A percentile compares a stretch with the other conserved stretches of the same genome.
Evolutionary conservation across 208 protist genomes (phyloP).

Genomic region (Porcisia hertigi): DNA sequence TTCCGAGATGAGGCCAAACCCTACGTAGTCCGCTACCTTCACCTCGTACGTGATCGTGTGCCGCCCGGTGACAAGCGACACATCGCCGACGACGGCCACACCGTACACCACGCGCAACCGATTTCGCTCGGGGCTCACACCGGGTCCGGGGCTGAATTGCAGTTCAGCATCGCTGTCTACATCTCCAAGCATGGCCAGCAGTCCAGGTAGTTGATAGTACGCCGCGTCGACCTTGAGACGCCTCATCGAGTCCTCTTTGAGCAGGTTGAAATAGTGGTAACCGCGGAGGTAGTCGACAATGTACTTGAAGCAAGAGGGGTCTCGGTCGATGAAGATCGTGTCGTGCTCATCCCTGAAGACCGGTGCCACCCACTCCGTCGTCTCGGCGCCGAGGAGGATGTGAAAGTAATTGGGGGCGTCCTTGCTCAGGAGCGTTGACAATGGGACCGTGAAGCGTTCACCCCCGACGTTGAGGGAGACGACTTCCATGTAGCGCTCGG

Average conservation of each 20-base stretch:
- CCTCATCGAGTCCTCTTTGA: slow-evolving; percentile 65
- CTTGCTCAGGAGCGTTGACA: slow-evolving; percentile 51
- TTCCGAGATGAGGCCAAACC: slow-evolving; percentile 88
- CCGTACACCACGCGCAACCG: slow-evolving; percentile 82
- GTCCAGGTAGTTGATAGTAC: slow-evolving; percentile 69
- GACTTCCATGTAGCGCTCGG: slow-evolving; percentile 24
- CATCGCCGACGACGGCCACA: slow-evolving; percentile 76
- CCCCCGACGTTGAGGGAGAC: slow-evolving; percentile 83
- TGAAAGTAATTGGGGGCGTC: slow-evolving; percentile 41
- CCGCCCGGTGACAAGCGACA: slow-evolving; percentile 73
- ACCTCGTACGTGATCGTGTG: slow-evolving; percentile 87
- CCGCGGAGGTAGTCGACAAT: slow-evolving; percentile 86
- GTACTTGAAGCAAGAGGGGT: slow-evolving; percentile 77
- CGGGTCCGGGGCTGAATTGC: slow-evolving; percentile 63
- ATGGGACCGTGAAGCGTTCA: slow-evolving; percentile 73
- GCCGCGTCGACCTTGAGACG: slow-evolving; percentile 74
- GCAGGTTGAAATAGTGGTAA: slow-evolving; percentile 65
- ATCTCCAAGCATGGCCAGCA: slow-evolving; percentile 57
- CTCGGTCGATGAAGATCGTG: slow-evolving; percentile 86
- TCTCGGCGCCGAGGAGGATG: slow-evolving; percentile 26
- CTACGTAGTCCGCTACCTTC: slow-evolving; percentile 78
- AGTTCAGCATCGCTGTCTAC: slow-evolving; percentile 29
- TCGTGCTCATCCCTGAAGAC: slow-evolving; percentile 57
- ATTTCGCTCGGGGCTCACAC: slow-evolving; percentile 75
- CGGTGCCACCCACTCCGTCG: slow-evolving; percentile 13